Base-by-base conservation (phyloP, 441 rosid species). In the Macaranga tanarius region DNA sequence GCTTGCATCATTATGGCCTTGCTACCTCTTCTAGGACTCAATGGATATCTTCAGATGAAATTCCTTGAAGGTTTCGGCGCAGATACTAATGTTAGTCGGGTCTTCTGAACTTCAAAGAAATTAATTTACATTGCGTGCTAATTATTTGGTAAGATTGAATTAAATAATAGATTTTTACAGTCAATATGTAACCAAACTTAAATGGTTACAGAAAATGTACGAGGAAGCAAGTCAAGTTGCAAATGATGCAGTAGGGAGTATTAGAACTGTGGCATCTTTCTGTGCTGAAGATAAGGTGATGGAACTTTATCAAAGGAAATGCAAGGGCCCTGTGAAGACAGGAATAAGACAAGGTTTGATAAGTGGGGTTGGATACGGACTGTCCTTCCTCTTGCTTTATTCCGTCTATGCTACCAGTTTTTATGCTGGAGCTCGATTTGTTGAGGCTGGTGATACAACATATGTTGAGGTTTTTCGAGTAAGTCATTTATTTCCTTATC, bases 211-310 rank as follows among this genome's bases (percentile, higher is more conserved):
- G 96, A 81, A 68, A 79, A 86, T 84, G 87, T 92, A 90, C 7
- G 90, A 89, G 81, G 94, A 89, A 78, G 97, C 97, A 10, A 92
- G 91, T 73, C 87, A 90, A 78, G 89, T 92, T 17, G 96, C 91
- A 2, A 86, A 84, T 64, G 96, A 90, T 76, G 97, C 97, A 10
- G 89, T 89, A 0, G 86, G 97, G 54, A 87, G 86, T 68, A 92
- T 90, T 20, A 84, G 95, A 81, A 90, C 97, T 0, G 92, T 92
- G 68, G 90, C 92, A 61, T 92, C 94, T 13, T 92, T 86, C 79
- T 86, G 93, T 78, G 92, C 90, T 0, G 96, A 90, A 71, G 90
- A 86, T 77, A 92, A 80, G 78, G 89, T 90, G 74, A 81, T 83
- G 86, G 48, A 84, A 70, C 79, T 84, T 54, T 90, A 90, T 67